phyloP scores from a whole-genome alignment of 768 basidiomycete genomes.

The Auriscalpium vulgare region DNA sequence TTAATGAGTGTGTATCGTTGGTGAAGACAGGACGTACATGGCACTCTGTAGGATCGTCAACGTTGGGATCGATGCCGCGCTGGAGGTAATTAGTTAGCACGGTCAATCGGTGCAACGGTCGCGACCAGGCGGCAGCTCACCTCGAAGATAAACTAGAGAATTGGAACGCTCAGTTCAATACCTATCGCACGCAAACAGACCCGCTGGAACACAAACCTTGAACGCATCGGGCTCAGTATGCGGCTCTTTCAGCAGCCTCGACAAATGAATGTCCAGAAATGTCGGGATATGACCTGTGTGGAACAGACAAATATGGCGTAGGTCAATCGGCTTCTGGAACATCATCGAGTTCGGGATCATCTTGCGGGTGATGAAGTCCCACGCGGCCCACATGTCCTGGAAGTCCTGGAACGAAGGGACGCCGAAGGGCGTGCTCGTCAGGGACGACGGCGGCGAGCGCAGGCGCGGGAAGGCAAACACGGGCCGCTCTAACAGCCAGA shows the following conservation, averaged over 20 bases:
- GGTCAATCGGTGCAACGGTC: not conserved
- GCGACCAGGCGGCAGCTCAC: conserved; percentile 25
- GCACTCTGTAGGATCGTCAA: conserved; percentile 80
- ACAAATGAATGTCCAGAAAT: conserved; percentile 87
- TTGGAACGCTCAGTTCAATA: not conserved
- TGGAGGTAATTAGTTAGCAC: conserved; percentile 31
- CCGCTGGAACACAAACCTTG: conserved; percentile 38
- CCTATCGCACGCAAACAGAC: not conserved
- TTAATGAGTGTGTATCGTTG: not conserved
- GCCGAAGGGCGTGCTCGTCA: conserved; percentile 42
- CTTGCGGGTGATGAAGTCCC: conserved; percentile 76
- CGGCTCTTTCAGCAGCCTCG: conserved; percentile 62
- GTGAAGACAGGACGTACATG: conserved; percentile 47
- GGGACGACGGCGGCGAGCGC: conserved; percentile 26
- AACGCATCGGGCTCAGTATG: conserved; percentile 81
- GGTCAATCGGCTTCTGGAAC: conserved; percentile 84
- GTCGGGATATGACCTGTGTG: conserved; percentile 92
- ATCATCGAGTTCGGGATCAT: conserved; percentile 89
- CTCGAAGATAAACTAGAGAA: conserved; percentile 62
- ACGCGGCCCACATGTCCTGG: conserved; percentile 76
- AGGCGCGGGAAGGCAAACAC: conserved; percentile 68
- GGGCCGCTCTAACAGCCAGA: conserved; percentile 90
- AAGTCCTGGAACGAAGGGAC: conserved; percentile 75
- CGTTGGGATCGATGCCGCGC: conserved; percentile 94
- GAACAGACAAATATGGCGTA: conserved; percentile 95